Conservation (phyloP, 352 stramenopile species). For the Phytopythium sindhum region DNA sequence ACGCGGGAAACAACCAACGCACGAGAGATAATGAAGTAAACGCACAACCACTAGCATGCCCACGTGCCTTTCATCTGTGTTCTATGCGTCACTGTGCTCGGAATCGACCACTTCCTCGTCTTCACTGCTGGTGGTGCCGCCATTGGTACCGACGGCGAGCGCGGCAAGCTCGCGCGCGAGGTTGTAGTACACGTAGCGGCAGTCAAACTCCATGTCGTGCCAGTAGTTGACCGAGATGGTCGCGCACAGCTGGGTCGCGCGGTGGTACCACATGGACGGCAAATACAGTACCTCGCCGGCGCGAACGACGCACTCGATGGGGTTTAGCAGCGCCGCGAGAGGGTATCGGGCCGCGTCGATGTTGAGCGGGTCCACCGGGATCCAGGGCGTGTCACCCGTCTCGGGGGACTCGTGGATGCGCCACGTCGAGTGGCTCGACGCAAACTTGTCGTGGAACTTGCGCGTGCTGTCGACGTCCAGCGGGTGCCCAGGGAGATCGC, state of each 20-base stretch:
- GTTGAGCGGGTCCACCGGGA: slow-evolving; percentile 71
- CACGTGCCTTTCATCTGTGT: background rate
- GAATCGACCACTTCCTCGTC: background rate
- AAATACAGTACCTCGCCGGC: slow-evolving; percentile 73
- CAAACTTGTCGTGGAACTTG: slow-evolving; percentile 50
- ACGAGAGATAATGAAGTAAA: slow-evolving; percentile 1
- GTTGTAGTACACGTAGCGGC: slow-evolving; percentile 85
- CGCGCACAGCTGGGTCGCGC: slow-evolving; percentile 60
- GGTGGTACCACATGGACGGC: slow-evolving; percentile 84
- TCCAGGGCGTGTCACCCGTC: slow-evolving; percentile 69
- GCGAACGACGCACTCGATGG: slow-evolving; percentile 67
- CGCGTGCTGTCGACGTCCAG: slow-evolving; percentile 27
- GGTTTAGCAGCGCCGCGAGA: slow-evolving; percentile 39
- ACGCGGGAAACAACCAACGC: background rate
- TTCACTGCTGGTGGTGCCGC: background rate
- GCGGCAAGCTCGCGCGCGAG: slow-evolving; percentile 60
- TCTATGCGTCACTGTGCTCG: slow-evolving; percentile 1
- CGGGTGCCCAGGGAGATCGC: slow-evolving; percentile 5
- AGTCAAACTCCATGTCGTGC: slow-evolving; percentile 89
- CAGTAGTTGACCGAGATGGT: slow-evolving; percentile 89
- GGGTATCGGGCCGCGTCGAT: slow-evolving; percentile 59
- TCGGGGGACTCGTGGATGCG: slow-evolving; percentile 39
- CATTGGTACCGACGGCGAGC: background rate
- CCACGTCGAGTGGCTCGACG: slow-evolving; percentile 41
- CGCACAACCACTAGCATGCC: background rate